phyloP scores from a whole-genome alignment of 2,329 filamentous ascomycete genomes.

The Aureobasidium pullulans region DNA sequence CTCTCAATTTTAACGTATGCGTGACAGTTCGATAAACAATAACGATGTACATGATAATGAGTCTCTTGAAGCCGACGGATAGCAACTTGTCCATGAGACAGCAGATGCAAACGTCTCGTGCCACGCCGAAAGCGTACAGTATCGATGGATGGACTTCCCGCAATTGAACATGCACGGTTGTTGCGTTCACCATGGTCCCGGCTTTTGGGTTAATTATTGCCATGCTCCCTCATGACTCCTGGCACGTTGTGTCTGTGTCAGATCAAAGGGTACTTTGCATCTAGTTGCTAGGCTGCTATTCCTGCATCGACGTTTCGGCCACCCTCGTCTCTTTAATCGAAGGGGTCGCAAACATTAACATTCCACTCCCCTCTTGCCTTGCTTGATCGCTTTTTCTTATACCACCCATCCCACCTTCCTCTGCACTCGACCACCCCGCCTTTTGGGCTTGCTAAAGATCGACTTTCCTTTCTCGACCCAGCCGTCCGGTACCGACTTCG shows the following conservation, averaged over 20 bases:
- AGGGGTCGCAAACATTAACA: constrained; percentile 13
- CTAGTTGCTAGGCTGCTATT: constrained; percentile 13
- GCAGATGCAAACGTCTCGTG: constrained; percentile 13
- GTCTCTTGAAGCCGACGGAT: constrained; percentile 2
- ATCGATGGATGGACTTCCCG: constrained; percentile 8
- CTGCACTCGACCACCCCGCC: neutral
- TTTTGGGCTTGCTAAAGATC: neutral
- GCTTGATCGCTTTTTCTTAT: constrained; percentile 9
- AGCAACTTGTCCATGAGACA: constrained; percentile 6
- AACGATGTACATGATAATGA: constrained; percentile 5
- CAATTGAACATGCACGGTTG: constrained; percentile 13
- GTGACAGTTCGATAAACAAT: constrained; percentile 11
- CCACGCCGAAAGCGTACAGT: constrained; percentile 10
- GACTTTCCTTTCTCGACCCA: constrained; percentile 12
- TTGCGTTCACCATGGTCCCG: constrained; percentile 12
- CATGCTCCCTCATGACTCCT: constrained; percentile 14
- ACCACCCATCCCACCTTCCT: constrained; percentile 5
- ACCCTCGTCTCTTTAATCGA: constrained; percentile 6
- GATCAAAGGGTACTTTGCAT: constrained; percentile 13
- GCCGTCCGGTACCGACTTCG: neutral
- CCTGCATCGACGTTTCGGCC: constrained; percentile 13
- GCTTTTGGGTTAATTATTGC: constrained; percentile 13
- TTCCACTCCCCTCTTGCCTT: constrained; percentile 13
- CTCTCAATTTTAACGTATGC: constrained; percentile 7
- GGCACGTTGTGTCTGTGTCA: constrained; percentile 13